A percentile compares a stretch with the other conserved stretches of the same genome.
Conservation (phyloP, 139 green algal genomes). For the Picochlorum sp. region DNA sequence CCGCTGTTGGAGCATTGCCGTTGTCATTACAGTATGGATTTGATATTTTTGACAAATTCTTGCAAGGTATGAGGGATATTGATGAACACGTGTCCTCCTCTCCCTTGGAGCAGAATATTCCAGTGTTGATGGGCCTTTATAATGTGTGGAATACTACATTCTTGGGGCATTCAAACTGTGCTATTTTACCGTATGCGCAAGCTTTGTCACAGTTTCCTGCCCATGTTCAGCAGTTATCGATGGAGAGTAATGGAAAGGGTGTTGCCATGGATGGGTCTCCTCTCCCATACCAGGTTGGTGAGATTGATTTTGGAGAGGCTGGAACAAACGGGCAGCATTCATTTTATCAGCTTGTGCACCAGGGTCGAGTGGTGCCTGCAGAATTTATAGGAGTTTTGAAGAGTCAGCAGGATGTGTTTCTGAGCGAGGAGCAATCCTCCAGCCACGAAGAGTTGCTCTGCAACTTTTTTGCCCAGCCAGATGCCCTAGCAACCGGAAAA, state of each 20-base stretch:
- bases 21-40: constrained; percentile 96
- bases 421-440: constrained; percentile 89
- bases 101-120: constrained; percentile 88
- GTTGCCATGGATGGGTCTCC: constrained; percentile 80
- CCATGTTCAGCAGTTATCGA: constrained; percentile 97
- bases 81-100: constrained; percentile 86
- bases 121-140: constrained; percentile 87
- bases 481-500: constrained; percentile 96
- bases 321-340: constrained; percentile 99
- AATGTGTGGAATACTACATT: constrained; percentile 97
- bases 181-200: constrained; percentile 98
- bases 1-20: constrained; percentile 91
- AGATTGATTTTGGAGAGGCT: constrained; percentile 99
- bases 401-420: constrained; percentile 84
- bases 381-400: constrained; percentile 97
- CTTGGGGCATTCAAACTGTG: constrained; percentile 76
- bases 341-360: constrained; percentile 89
- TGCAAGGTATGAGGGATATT: constrained; percentile 76
- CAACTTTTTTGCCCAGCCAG: constrained; percentile 98
- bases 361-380: constrained; percentile 87
- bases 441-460: constrained; percentile 99
- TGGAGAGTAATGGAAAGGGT: constrained; percentile 99
- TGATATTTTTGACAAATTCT: constrained; percentile 76
- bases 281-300: constrained; percentile 76
- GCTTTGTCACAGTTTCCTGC: constrained; percentile 92